Evolutionary conservation across 2,329 filamentous ascomycete species (phyloP).

Genomic region (Paracorniculantispora psalliotae): DNA sequence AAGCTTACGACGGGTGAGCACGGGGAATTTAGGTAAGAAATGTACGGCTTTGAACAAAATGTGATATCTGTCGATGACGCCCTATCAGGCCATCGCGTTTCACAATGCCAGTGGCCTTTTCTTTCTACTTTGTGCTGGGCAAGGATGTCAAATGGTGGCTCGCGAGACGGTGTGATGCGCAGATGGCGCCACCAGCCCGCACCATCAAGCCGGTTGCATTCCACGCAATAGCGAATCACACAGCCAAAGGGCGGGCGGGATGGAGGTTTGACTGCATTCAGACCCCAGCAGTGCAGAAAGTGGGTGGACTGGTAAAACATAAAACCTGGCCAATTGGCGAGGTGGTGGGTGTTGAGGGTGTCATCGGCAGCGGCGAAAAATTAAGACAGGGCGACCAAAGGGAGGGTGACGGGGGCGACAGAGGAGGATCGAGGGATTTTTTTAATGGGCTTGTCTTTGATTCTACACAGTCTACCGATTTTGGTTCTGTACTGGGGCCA

Average conservation of each 20-base stretch:
- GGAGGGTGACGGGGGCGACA: neutral
- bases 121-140: neutral
- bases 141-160: neutral
- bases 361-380: neutral
- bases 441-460: slow-evolving; percentile 1
- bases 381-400: neutral
- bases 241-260: neutral
- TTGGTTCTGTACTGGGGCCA: neutral
- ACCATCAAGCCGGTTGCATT: neutral
- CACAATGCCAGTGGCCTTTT: neutral
- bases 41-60: neutral
- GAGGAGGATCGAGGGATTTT: neutral
- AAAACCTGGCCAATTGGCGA: neutral
- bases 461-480: neutral
- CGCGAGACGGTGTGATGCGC: neutral
- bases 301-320: neutral
- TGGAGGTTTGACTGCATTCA: neutral
- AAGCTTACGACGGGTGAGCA: neutral
- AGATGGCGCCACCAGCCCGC: neutral
- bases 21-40: neutral
- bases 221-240: neutral
- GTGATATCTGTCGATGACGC: neutral
- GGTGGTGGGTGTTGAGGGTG: neutral
- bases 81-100: neutral
- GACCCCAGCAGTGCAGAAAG: neutral